phyloP scores from a whole-genome alignment of 2,329 filamentous ascomycete genomes.

The Sclerotinia subarctica region DNA sequence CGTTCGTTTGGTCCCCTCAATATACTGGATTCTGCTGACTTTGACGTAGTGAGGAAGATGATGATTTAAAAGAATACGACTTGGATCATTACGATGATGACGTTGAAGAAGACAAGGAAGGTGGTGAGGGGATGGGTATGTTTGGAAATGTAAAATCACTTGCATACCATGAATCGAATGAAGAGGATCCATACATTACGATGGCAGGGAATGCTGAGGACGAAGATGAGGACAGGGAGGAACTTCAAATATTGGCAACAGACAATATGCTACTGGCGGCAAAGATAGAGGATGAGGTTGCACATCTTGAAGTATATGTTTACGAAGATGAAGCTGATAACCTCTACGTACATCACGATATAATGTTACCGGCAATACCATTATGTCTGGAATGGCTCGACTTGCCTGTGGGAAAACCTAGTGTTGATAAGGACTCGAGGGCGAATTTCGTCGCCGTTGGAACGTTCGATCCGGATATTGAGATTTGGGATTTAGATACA shows the following conservation, averaged over 20 bases:
- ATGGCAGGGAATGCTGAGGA: constrained; percentile 63
- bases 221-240: constrained; percentile 78
- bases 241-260: constrained; percentile 86
- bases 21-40: constrained; percentile 32
- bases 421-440: constrained; percentile 58
- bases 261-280: constrained; percentile 92
- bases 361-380: constrained; percentile 96
- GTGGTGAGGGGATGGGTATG: constrained; percentile 75
- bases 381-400: constrained; percentile 95
- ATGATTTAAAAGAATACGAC: constrained; percentile 93
- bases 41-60: constrained; percentile 57
- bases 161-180: constrained; percentile 89
- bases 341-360: constrained; percentile 98
- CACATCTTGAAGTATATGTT: constrained; percentile 93
- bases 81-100: constrained; percentile 94
- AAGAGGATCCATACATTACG: constrained; percentile 95
- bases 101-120: constrained; percentile 59
- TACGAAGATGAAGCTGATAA: constrained; percentile 96
- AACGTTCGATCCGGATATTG: constrained; percentile 97
- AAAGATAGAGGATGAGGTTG: constrained; percentile 94
- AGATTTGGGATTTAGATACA: constrained; percentile 95
- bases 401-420: constrained; percentile 74
- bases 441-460: constrained; percentile 95
- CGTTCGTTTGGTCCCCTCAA: constrained; percentile 39
- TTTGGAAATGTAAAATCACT: constrained; percentile 94